Percentiles rank a stretch among this genome's conserved stretches.
These are phyloP conservation scores for Gloeopeniophorella convolvens DNA, from an alignment of 768 basidiomycete species.

Conservation along the genomic window DNA sequence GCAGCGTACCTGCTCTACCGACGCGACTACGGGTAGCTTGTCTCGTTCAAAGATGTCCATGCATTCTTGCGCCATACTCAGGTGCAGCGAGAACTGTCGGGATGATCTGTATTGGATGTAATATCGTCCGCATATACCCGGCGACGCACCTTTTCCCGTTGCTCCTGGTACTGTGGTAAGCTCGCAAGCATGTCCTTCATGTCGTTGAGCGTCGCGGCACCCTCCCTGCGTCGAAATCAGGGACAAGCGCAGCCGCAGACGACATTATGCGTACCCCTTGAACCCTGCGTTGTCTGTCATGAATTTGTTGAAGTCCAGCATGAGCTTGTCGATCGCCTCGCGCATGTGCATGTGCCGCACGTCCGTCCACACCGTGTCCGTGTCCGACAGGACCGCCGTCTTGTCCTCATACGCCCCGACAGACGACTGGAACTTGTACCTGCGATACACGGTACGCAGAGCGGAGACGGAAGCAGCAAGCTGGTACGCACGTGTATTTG, in stretches of 20 bases:
- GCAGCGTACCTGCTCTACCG: slow-evolving; percentile 75
- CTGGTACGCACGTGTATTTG: slow-evolving; percentile 68
- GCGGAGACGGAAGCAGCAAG: background rate
- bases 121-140: background rate
- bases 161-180: slow-evolving; percentile 91
- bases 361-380: slow-evolving; percentile 85
- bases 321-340: slow-evolving; percentile 95
- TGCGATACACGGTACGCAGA: slow-evolving; percentile 27
- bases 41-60: slow-evolving; percentile 90
- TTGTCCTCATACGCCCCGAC: slow-evolving; percentile 84
- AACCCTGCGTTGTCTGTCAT: slow-evolving; percentile 92
- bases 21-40: slow-evolving; percentile 74
- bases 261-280: slow-evolving; percentile 55
- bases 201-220: slow-evolving; percentile 85
- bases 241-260: background rate
- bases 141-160: slow-evolving; percentile 74
- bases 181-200: slow-evolving; percentile 99
- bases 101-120: background rate
- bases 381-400: slow-evolving; percentile 76
- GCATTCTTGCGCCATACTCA: slow-evolving; percentile 97
- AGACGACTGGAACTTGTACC: slow-evolving; percentile 92
- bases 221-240: slow-evolving; percentile 41
- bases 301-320: slow-evolving; percentile 94
- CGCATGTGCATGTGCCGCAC: slow-evolving; percentile 98
- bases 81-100: slow-evolving; percentile 83